These are phyloP conservation scores for Strobilomyces echinocephalus DNA, from an alignment of 768 basidiomycete species.

Conservation along the genomic window DNA sequence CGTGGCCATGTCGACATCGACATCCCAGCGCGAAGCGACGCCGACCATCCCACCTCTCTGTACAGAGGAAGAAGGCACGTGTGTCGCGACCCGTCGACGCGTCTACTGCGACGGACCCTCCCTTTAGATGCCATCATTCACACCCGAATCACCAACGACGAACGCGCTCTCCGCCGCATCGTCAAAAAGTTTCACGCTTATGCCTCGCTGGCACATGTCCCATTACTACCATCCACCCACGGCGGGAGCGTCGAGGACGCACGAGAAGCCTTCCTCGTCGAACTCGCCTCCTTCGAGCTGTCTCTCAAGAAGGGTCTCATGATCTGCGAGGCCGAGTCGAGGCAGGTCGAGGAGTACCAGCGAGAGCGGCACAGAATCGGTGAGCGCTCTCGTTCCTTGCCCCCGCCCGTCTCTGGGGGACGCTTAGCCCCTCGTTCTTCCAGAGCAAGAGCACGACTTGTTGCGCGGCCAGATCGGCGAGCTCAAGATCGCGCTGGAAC, in stretches of 20 bases:
- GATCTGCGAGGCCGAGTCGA: constrained; percentile 80
- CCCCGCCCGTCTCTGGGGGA: too few relatives aligned
- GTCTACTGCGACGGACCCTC: constrained; percentile 7
- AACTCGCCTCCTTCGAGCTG: constrained; percentile 72
- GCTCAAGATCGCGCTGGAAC: constrained; percentile 69
- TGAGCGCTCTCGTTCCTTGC: constrained; percentile 32
- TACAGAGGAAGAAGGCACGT: constrained; percentile 59
- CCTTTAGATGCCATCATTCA: constrained; percentile 70
- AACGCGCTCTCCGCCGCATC: constrained; percentile 70
- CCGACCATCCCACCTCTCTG: constrained; percentile 43
- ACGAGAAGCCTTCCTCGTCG: constrained; percentile 72
- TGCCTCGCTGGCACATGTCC: constrained; percentile 50
- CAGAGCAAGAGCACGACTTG: constrained; percentile 69
- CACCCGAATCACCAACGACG: constrained; percentile 77
- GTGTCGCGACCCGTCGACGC: constrained; percentile 7
- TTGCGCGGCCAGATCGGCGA: constrained; percentile 70
- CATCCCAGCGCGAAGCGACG: constrained; percentile 9
- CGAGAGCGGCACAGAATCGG: constrained; percentile 68
- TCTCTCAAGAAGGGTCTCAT: constrained; percentile 72
- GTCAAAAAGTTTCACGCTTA: constrained; percentile 81
- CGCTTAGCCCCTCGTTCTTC: background rate
- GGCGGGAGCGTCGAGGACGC: constrained; percentile 55
- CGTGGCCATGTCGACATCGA: constrained; percentile 6
- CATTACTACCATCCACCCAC: constrained; percentile 33
- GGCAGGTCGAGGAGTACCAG: constrained; percentile 83